Percentiles rank a stretch among this genome's conserved stretches.
Evolutionary conservation across 306 rosid genomes (phyloP).

Genomic region (Lithocarpus polystachyus): DNA sequence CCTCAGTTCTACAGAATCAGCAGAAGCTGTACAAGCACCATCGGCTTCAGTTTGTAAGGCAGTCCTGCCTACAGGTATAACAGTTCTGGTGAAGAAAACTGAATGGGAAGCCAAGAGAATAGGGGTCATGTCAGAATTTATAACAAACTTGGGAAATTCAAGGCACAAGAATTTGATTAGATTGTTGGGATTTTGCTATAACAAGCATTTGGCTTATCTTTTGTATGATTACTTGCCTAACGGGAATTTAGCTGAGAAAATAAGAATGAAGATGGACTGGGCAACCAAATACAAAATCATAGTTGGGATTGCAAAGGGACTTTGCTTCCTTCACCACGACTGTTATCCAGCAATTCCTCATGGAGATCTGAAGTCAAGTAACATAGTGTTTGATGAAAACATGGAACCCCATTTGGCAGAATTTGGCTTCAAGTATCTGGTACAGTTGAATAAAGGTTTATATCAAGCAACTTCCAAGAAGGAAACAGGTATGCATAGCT

Average conservation of each 20-base stretch:
- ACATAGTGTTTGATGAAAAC: constrained; percentile 78
- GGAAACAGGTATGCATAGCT: constrained; percentile 58
- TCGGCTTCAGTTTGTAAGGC: constrained; percentile 53
- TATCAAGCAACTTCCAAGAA: constrained; percentile 34
- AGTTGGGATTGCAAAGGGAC: constrained; percentile 70
- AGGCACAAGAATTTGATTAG: constrained; percentile 72
- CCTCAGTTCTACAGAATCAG: constrained; percentile 46
- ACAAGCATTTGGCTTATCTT: constrained; percentile 69
- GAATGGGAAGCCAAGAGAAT: constrained; percentile 61
- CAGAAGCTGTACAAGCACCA: constrained; percentile 36
- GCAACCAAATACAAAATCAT: constrained; percentile 59
- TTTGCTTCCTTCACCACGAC: constrained; percentile 85
- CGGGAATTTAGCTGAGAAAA: constrained; percentile 74
- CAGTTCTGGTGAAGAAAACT: constrained; percentile 71
- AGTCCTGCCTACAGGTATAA: constrained; percentile 90
- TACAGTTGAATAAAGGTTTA: constrained; percentile 46
- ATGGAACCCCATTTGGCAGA: constrained; percentile 88
- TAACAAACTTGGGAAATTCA: constrained; percentile 58
- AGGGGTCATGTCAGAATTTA: constrained; percentile 42
- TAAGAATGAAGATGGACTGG: constrained; percentile 66
- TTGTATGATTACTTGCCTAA: constrained; percentile 76
- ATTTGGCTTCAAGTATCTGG: constrained; percentile 66
- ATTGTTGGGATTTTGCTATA: constrained; percentile 71
- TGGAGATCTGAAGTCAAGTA: constrained; percentile 77
- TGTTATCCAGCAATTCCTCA: constrained; percentile 81